Conservation (phyloP, 2,329 filamentous ascomycete species). For the Cytospora mali region DNA sequence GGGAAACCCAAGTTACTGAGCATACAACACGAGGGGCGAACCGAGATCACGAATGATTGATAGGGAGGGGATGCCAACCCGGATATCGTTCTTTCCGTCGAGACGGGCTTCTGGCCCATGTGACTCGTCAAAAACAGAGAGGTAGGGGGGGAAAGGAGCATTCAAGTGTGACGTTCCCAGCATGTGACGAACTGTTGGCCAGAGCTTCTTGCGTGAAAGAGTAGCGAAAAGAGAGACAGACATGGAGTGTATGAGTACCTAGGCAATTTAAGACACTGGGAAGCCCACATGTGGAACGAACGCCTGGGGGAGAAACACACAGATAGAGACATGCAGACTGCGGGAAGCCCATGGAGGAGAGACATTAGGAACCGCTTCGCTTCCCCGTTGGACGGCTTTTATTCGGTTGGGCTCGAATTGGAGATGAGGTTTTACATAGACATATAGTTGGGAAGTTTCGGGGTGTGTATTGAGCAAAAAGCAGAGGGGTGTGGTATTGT, state of each 20-base stretch:
- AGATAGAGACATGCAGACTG: slow-evolving; percentile 1
- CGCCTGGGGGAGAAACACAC: slow-evolving; percentile 24
- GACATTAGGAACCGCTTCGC: background rate
- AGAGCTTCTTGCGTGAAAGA: slow-evolving; percentile 31
- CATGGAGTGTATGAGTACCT: slow-evolving; percentile 24
- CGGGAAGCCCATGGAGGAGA: slow-evolving; percentile 3
- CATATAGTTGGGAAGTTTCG: background rate
- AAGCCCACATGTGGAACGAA: slow-evolving; percentile 20
- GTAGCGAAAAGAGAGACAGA: background rate
- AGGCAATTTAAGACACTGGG: slow-evolving; percentile 23
- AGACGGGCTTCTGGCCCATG: background rate
- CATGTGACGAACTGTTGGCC: slow-evolving; percentile 33
- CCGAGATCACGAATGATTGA: background rate
- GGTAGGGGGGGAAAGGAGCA: too few species aligned
- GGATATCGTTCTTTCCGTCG: background rate
- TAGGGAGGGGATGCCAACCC: background rate
- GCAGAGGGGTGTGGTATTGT: background rate
- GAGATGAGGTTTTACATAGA: background rate
- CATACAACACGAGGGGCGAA: background rate
- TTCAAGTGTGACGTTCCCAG: background rate
- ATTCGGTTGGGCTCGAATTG: background rate
- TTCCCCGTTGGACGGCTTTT: background rate
- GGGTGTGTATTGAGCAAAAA: slow-evolving; percentile 12
- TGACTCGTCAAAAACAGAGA: slow-evolving; percentile 17
- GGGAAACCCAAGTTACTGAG: background rate